phyloP scores from a whole-genome alignment of 1,284 basidiomycete genomes.

The Heterobasidion occidentale region DNA sequence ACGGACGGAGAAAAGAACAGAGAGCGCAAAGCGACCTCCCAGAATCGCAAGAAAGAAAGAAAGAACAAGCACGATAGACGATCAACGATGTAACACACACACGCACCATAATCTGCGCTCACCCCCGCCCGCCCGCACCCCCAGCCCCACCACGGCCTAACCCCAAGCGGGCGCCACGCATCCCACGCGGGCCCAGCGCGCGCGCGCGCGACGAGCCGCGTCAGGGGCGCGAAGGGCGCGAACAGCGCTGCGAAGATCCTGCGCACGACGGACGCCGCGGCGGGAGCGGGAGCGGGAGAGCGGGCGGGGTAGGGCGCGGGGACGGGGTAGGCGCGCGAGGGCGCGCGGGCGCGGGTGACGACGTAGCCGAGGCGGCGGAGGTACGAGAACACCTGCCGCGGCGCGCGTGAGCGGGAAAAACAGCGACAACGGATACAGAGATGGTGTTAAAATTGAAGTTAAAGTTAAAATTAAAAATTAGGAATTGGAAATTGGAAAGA shows the following conservation, averaged over 20 bases:
- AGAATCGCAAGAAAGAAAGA: no score
- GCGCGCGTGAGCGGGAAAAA: not conserved
- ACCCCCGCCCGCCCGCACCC: slow-evolving; percentile 32
- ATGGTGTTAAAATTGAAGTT: no score
- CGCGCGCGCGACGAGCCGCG: no score
- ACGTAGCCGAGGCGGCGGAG: slow-evolving; percentile 88
- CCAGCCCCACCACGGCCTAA: no score
- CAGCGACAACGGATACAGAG: no score
- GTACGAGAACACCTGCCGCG: slow-evolving; percentile 79
- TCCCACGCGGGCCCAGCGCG: no score
- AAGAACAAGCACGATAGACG: not conserved
- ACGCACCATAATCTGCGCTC: slow-evolving; percentile 38
- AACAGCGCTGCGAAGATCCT: slow-evolving; percentile 16
- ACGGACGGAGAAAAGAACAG: no score
- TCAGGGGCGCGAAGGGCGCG: no score
- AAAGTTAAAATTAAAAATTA: no score
- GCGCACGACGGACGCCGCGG: slow-evolving; percentile 14
- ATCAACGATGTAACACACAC: not conserved
- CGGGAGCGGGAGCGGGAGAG: not conserved
- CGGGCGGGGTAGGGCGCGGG: slow-evolving; percentile 27
- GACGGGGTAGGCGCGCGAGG: slow-evolving; percentile 49
- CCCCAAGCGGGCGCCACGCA: no score
- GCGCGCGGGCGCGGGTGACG: slow-evolving; percentile 67
- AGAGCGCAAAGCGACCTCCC: no score
- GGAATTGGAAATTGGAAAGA: no score